Percentiles rank a stretch among this genome's conserved stretches.
These are phyloP conservation scores for Hepatocystis sp. DNA, from an alignment of 169 alveolate genomes.

Conservation along the genomic window DNA sequence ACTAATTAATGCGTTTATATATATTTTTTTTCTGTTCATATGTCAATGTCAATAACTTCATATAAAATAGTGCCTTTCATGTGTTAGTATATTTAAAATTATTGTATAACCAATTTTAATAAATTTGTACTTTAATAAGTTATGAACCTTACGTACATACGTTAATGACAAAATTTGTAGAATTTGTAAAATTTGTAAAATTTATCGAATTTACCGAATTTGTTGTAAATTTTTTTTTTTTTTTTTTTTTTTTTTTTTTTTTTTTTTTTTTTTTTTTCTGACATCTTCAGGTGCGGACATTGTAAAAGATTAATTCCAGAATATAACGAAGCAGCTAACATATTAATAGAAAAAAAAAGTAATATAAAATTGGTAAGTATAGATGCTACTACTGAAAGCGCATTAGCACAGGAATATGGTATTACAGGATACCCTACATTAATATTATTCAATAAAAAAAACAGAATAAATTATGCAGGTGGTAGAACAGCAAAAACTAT, in stretches of 20 bases:
- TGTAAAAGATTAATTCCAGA: slow-evolving; percentile 96
- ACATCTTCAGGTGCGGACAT: slow-evolving; percentile 87
- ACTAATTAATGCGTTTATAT: too few species aligned
- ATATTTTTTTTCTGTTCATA: too few species aligned
- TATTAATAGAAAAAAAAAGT: slow-evolving; percentile 84
- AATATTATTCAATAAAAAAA: slow-evolving; percentile 89
- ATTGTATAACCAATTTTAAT: too few species aligned
- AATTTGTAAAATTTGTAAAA: too few species aligned
- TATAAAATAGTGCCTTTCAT: too few species aligned
- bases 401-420: slow-evolving; percentile 88
- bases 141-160: too few species aligned
- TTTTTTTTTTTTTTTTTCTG: not conserved
- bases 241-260: not conserved
- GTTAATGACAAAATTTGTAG: too few species aligned
- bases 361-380: slow-evolving; percentile 90
- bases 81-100: too few species aligned
- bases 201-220: too few species aligned
- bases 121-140: too few species aligned
- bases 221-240: too few species aligned
- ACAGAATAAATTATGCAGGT: slow-evolving; percentile 80
- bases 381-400: slow-evolving; percentile 89
- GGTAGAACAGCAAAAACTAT: slow-evolving; percentile 81
- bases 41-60: too few species aligned
- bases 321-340: slow-evolving; percentile 93
- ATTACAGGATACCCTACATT: slow-evolving; percentile 94